A percentile compares a stretch with the other conserved stretches of the same genome.
Conservation (phyloP, 108 stramenopile genomes). For the Epipyxis sp. region DNA sequence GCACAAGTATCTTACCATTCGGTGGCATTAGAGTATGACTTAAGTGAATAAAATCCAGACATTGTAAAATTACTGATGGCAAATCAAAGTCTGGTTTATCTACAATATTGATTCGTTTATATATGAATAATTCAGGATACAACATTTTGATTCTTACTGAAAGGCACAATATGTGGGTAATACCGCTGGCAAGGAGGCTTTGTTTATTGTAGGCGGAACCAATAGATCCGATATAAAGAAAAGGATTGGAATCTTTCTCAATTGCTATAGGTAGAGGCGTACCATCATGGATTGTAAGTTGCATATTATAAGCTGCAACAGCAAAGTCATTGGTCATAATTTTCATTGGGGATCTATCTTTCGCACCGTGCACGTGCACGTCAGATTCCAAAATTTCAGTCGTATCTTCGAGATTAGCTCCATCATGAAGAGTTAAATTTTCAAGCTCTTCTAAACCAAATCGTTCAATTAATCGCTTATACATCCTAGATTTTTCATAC, state of each 20-base stretch:
- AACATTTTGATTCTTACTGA: background rate
- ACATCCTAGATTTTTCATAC: too few species aligned
- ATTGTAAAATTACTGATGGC: too few species aligned
- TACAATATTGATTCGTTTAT: background rate
- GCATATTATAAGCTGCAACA: too few species aligned
- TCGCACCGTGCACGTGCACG: too few species aligned
- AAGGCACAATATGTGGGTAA: background rate
- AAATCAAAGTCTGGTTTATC: background rate
- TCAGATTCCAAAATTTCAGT: too few species aligned
- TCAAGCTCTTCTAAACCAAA: too few species aligned
- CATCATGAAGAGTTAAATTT: too few species aligned
- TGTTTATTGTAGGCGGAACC: background rate
- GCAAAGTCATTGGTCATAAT: too few species aligned
- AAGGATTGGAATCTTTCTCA: background rate
- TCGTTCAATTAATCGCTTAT: too few species aligned
- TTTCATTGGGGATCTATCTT: too few species aligned
- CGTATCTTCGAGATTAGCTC: too few species aligned
- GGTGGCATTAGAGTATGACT: background rate
- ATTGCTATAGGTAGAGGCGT: background rate
- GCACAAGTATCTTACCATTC: background rate
- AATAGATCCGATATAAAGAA: constrained; percentile 5
- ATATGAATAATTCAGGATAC: background rate
- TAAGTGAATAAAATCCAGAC: background rate
- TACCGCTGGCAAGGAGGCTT: background rate
- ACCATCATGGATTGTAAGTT: too few species aligned